Percentiles rank a stretch among this genome's conserved stretches.
Evolutionary conservation across 768 basidiomycete genomes (phyloP).

Genomic region (Tulasnella sp.): DNA sequence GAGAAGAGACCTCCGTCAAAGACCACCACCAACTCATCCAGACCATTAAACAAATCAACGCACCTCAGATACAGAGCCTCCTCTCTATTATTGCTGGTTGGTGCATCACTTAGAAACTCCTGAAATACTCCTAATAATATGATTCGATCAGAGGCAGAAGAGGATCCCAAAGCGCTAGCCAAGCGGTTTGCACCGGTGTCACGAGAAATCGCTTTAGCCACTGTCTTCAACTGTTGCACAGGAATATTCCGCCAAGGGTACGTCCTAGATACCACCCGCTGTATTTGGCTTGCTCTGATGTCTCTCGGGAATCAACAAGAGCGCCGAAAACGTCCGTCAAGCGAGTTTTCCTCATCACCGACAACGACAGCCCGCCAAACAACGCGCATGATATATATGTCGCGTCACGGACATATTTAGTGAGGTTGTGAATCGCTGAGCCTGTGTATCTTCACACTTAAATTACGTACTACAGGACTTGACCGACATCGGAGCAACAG

Average conservation of each 20-base stretch:
- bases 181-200: slow-evolving; percentile 57
- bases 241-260: slow-evolving; percentile 84
- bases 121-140: background rate
- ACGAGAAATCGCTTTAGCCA: slow-evolving; percentile 62
- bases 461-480: slow-evolving; percentile 47
- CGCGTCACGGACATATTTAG: slow-evolving; percentile 34
- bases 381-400: slow-evolving; percentile 18
- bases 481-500: slow-evolving; percentile 58
- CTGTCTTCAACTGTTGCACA: slow-evolving; percentile 84
- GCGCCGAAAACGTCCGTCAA: slow-evolving; percentile 85
- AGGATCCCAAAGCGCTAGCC: slow-evolving; percentile 46
- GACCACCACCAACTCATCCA: slow-evolving; percentile 62
- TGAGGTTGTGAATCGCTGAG: slow-evolving; percentile 5
- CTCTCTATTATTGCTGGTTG: slow-evolving; percentile 67
- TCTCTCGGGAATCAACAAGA: slow-evolving; percentile 30
- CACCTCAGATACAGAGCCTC: slow-evolving; percentile 69
- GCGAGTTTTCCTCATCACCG: slow-evolving; percentile 85
- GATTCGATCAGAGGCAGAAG: slow-evolving; percentile 42
- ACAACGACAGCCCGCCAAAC: slow-evolving; percentile 65
- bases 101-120: slow-evolving; percentile 16
- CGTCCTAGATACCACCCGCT: slow-evolving; percentile 20
- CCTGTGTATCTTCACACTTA: background rate
- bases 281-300: background rate
- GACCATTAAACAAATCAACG: slow-evolving; percentile 62
- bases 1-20: slow-evolving; percentile 50